phyloP scores from a whole-genome alignment of 352 stramenopile species.

The Pythium scleroteichum region DNA sequence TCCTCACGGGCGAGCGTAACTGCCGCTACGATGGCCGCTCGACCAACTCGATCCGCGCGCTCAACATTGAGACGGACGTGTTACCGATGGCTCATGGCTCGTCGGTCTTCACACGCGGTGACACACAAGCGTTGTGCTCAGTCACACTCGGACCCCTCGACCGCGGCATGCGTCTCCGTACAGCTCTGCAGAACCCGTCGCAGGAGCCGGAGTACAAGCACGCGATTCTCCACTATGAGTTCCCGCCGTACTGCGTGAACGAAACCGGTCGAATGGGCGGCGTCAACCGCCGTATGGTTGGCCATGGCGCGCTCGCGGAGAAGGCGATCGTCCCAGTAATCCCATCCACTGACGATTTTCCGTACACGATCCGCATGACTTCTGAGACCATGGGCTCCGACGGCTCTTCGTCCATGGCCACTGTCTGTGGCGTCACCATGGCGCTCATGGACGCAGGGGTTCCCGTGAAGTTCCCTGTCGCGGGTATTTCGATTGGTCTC shows the following conservation, averaged over 20 bases:
- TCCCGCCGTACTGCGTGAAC: slow-evolving; percentile 97
- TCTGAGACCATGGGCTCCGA: slow-evolving; percentile 96
- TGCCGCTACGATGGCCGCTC: slow-evolving; percentile 86
- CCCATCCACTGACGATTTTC: slow-evolving; percentile 91
- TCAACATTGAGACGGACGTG: slow-evolving; percentile 87
- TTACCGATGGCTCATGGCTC: slow-evolving; percentile 90
- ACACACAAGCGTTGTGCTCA: slow-evolving; percentile 90
- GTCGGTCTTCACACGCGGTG: slow-evolving; percentile 83
- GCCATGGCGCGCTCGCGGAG: slow-evolving; percentile 96
- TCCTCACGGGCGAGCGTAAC: slow-evolving; percentile 52
- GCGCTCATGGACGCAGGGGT: slow-evolving; percentile 97
- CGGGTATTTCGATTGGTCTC: slow-evolving; percentile 95
- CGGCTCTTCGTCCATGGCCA: slow-evolving; percentile 95
- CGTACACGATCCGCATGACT: slow-evolving; percentile 96
- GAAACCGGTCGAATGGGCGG: slow-evolving; percentile 89
- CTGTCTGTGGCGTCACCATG: slow-evolving; percentile 95
- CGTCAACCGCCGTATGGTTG: slow-evolving; percentile 93
- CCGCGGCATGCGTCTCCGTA: slow-evolving; percentile 68
- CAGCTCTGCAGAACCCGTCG: slow-evolving; percentile 45
- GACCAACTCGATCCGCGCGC: slow-evolving; percentile 75
- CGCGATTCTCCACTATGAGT: slow-evolving; percentile 98
- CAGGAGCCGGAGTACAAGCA: slow-evolving; percentile 60
- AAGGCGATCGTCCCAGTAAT: slow-evolving; percentile 94
- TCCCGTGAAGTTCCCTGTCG: slow-evolving; percentile 91
- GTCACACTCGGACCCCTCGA: slow-evolving; percentile 87